Base-by-base conservation (phyloP, 495 filamentous ascomycete species). In the Thozetella sp. region DNA sequence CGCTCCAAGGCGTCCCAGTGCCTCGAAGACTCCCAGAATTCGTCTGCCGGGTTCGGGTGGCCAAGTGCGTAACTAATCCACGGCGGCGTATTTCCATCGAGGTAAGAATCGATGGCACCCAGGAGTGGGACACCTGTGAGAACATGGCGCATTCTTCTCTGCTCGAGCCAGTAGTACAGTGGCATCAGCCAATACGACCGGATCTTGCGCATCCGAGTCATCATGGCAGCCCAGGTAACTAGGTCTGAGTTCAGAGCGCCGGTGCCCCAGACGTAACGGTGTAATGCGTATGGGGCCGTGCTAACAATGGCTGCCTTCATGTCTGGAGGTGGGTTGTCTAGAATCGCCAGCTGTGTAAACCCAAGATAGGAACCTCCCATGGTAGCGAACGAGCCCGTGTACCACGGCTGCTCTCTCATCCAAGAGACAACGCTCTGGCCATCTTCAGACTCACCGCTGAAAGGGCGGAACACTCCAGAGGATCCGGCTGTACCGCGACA, bases 401-500 rank as follows among this genome's bases (percentile, higher is more conserved):
- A 73, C 70, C 70, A 73, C n/a, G 68, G 30, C 55, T 73, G 70
- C 51, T 67, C 57, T n/a, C 70, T 59, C 70, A 73, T 73, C 70
- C 70, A 73, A 10, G 15, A 50, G n/a, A 73, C 66, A 9, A 71
- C 64, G 53, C 59, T 68, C 30, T 69, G 70, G 19, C 65, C 63
- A 58, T 73, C 70, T 22, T 50, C 54, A 25, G 57, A n/a, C 51
- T 73, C 70, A 22, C 45, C 30, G 34, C 53, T 40, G 12, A 3
- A 3, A 3, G 64, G 57, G 13, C 56, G 54, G 46, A 69, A 71
- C 0, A 11, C 53, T 12, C 68, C 70, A 1, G 30, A 64, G 12
- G 70, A 73, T 25, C 63, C 68, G 59, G 45, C 40, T 2, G 64
- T 71, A 26, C 68, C 70, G 20, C 70, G 63, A 22, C 68, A 67